Evolutionary conservation across 164 flowering plant genomes (phyloP), one percentile per base, ranked within the genome.

Genomic region (Tetrastigma voinierianum): DNA sequence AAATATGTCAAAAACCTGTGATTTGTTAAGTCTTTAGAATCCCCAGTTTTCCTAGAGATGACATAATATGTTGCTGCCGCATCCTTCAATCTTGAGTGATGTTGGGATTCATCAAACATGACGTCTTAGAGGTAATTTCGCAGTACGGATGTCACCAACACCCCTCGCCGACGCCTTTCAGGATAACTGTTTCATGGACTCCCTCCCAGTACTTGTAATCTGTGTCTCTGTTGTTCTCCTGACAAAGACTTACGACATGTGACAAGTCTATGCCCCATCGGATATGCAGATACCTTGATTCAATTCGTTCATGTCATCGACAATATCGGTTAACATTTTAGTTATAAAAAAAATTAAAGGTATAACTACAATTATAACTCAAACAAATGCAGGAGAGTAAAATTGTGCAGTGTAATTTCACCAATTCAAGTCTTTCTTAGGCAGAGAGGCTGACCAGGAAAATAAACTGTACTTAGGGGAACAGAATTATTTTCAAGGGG

Each of bases 191-290:
- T 73, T 89, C 90, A 70, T 90, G 93, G 24, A 82, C 64, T 1
- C 98, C 98, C 2, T 96, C 95, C 74, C 82, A 93, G 72, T 58
- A 80, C 85, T 70, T 93, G 63, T 89, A 89, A 75, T 93, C 97
- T 0, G 92, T 85, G 74, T 93, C 96, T 24, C 98, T 96, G 53
- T 75, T 75, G 70, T 76, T 90, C 97, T 58, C 97, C 98, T 10
- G n/a, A 72, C 78, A 61, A 90, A 81, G 5, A 88, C 90, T 17
- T 17, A 89, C 89, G 62, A 80, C 69, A 44, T 77, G 89, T 51
- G 90, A 78, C 69, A 93, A 66, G 55, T 90, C 88, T 43, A 74
- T 65, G 20, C 89, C 89, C 98, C 98, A 93, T 19, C 92, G 82
- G 21, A 93, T 71, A 66, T 76, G 77, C 5, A 90, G 79, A 66